These are phyloP conservation scores for Colletotrichum lindemuthianum DNA, from an alignment of 2,329 filamentous ascomycete genomes.

Conservation along the genomic window DNA sequence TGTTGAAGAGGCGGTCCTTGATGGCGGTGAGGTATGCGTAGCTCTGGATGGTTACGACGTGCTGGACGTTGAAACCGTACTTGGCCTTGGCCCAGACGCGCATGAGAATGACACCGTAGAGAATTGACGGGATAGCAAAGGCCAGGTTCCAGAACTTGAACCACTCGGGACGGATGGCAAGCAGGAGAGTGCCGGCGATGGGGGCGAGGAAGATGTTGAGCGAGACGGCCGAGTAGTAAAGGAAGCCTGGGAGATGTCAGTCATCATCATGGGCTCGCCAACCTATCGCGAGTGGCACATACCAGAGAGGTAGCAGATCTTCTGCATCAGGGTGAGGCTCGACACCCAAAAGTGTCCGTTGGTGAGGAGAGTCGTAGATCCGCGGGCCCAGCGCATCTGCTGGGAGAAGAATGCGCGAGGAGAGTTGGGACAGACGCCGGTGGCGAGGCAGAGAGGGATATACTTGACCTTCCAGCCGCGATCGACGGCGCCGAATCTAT, in stretches of 20 bases:
- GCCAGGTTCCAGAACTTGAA: slow-evolving; percentile 57
- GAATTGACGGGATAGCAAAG: slow-evolving; percentile 51
- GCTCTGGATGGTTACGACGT: slow-evolving; percentile 52
- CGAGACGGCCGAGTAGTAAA: slow-evolving; percentile 53
- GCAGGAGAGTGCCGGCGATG: slow-evolving; percentile 51
- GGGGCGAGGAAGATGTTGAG: slow-evolving; percentile 53
- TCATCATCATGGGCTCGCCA: too few relatives aligned
- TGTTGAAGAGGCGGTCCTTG: slow-evolving; percentile 52
- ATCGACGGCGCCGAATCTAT: slow-evolving; percentile 51
- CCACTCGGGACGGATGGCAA: slow-evolving; percentile 51
- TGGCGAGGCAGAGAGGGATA: slow-evolving; percentile 52
- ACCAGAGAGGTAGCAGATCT: slow-evolving; percentile 54
- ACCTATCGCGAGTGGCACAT: background rate
- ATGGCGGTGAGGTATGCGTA: slow-evolving; percentile 55
- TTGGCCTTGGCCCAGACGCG: slow-evolving; percentile 51
- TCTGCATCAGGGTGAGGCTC: slow-evolving; percentile 50
- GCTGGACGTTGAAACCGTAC: slow-evolving; percentile 55
- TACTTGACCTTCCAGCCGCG: slow-evolving; percentile 55
- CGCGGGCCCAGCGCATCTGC: slow-evolving; percentile 56
- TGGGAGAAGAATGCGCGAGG: slow-evolving; percentile 54
- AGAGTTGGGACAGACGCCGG: slow-evolving; percentile 54
- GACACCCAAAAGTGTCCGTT: slow-evolving; percentile 53
- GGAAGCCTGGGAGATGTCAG: slow-evolving; percentile 40
- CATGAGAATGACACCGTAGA: slow-evolving; percentile 51
- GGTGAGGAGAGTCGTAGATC: slow-evolving; percentile 51